Evolutionary conservation across 768 basidiomycete species (phyloP).

Genomic region (Tulasnella sp.): DNA sequence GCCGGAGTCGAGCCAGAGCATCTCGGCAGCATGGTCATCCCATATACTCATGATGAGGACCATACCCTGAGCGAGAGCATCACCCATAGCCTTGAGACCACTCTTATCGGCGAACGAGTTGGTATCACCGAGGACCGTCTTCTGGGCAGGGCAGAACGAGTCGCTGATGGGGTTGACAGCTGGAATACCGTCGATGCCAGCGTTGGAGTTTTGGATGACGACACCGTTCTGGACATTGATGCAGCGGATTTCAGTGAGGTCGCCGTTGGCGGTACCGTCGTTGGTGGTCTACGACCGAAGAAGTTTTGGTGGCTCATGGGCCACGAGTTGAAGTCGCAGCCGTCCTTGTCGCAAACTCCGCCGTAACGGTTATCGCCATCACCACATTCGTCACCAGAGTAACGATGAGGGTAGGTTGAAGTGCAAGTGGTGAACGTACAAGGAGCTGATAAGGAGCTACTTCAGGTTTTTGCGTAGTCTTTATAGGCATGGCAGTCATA

Average conservation of each 20-base stretch:
- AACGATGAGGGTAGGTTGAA: too few relatives aligned
- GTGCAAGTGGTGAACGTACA: too few relatives aligned
- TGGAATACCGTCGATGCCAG: slow-evolving; percentile 35
- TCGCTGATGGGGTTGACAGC: slow-evolving; percentile 18
- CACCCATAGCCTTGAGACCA: slow-evolving; percentile 30
- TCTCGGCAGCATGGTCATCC: slow-evolving; percentile 44
- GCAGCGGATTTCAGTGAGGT: slow-evolving; percentile 38
- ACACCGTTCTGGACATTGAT: slow-evolving; percentile 36
- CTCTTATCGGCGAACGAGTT: slow-evolving; percentile 34
- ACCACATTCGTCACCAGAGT: too few relatives aligned
- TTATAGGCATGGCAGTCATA: too few relatives aligned
- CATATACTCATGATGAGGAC: slow-evolving; percentile 41
- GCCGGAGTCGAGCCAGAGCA: slow-evolving; percentile 37
- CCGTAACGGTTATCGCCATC: slow-evolving; percentile 33
- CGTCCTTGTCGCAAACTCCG: slow-evolving; percentile 42
- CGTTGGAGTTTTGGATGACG: slow-evolving; percentile 40
- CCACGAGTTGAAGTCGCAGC: slow-evolving; percentile 53
- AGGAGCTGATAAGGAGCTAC: too few relatives aligned
- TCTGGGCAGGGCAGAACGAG: slow-evolving; percentile 11
- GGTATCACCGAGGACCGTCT: slow-evolving; percentile 33
- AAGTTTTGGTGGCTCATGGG: slow-evolving; percentile 39
- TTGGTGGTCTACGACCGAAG: slow-evolving; percentile 39
- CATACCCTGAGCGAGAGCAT: slow-evolving; percentile 33
- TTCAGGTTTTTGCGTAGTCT: too few relatives aligned
- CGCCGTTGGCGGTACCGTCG: slow-evolving; percentile 35